Evolutionary conservation across 1,284 basidiomycete species (phyloP), one percentile per base, ranked within the genome.

Genomic region (Rhodofomes roseus): DNA sequence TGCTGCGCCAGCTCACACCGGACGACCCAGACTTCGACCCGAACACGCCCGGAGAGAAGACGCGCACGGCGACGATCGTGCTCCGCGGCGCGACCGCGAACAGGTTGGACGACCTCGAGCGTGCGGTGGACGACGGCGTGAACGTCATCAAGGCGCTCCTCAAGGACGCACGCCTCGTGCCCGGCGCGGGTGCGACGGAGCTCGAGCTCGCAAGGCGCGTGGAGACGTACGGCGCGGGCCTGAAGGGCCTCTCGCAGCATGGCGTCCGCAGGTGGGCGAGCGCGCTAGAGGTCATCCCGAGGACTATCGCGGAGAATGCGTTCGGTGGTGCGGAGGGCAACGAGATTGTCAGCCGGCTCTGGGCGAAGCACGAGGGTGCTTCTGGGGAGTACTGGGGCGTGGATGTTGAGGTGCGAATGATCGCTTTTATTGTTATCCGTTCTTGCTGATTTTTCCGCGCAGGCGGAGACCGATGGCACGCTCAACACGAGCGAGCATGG

Each of bases 41-140:
- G 0, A 52, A 3, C 31, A 18, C 48, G 3, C 66, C 73, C 25
- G 81, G 76, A 7, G 89, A 93, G 72, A 89, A 86, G 74, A 90
- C 91, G 23, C 81, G 87, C 48, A 98, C 94, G 37, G 90, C 95
- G 37, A 98, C 95, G 23, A 90, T 98, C 72, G 93, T 98, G n/a
- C 79, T 98, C 36, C 86, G 95, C n/a, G 97, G 97, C 4, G 96
- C 97, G 43, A 99, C 97, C 1, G 85, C 93, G 55, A 98, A 97
- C 76, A 87, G 89, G 65, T 79, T 99, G 56, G 97, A 99, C 73
- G 97, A 99, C 73, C 85, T 99, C 56, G 75, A 99, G 75, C 86
- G 97, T 29, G 95, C 96, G 29, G 84, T 99, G 57, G 97, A 99
- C 71, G 96, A 99, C 70, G 97, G 96, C 27, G 95, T 97, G 66